Evolutionary conservation across 305 asterid species (phyloP).

Genomic region (Coffea humblotiana): DNA sequence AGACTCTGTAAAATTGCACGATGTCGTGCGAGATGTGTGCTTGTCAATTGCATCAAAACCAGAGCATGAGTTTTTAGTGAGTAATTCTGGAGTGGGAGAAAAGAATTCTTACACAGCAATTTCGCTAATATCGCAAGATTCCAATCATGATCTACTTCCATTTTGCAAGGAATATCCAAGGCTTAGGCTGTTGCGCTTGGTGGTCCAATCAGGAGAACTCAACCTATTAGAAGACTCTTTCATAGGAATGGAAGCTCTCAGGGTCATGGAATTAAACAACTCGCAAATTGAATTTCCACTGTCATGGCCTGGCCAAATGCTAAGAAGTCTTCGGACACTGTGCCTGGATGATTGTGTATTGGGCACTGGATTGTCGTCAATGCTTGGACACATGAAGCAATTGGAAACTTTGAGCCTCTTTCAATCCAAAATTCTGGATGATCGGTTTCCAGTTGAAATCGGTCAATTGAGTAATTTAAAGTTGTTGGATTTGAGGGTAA

Average conservation of each 20-base stretch:
- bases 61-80: too few species aligned
- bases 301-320: background rate
- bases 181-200: too few species aligned
- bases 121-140: too few species aligned
- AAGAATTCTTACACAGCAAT: too few species aligned
- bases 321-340: slow-evolving; percentile 9
- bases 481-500: slow-evolving; percentile 14
- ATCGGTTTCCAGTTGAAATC: background rate
- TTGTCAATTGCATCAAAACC: too few species aligned
- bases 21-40: too few species aligned
- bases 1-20: background rate
- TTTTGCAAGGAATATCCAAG: too few species aligned
- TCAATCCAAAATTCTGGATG: too few species aligned
- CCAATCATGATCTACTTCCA: too few species aligned
- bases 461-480: slow-evolving; percentile 1
- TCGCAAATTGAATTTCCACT: background rate
- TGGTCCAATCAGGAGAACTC: rapidly evolving
- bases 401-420: slow-evolving; percentile 9
- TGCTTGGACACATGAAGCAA: background rate
- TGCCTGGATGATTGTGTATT: background rate
- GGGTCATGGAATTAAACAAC: background rate
- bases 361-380: background rate
- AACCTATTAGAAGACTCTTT: background rate
- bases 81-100: too few species aligned
- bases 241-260: slow-evolving; percentile 4